Conservation (phyloP, 148 eudicot genomes). For the Arctostaphylos glauca region DNA sequence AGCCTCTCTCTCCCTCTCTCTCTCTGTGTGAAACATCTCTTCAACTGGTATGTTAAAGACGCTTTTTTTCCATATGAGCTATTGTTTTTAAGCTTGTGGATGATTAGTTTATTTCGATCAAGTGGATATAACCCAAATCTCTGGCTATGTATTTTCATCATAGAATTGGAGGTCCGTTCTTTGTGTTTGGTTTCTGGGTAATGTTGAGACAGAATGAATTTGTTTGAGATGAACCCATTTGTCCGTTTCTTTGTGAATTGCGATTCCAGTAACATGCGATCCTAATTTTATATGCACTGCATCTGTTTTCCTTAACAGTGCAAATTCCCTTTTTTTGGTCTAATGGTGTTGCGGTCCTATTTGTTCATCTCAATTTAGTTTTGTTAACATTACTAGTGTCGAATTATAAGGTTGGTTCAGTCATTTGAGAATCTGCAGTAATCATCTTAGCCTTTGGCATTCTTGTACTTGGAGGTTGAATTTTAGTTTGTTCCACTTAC, state of each 20-base stretch:
- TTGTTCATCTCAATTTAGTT: neutral
- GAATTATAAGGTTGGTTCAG: neutral
- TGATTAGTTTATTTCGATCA: neutral
- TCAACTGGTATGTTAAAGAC: neutral
- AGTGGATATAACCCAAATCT: neutral
- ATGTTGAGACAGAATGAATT: neutral
- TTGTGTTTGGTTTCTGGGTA: neutral
- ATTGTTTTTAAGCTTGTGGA: neutral
- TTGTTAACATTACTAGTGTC: neutral
- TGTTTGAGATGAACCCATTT: too few species aligned
- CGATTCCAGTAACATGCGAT: neutral
- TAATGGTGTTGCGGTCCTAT: neutral
- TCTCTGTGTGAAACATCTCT: too few species aligned
- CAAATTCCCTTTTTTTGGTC: too few species aligned
- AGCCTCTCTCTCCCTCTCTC: neutral
- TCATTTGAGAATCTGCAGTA: neutral
- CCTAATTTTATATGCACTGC: neutral
- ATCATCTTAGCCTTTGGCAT: neutral
- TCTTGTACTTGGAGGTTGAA: too few species aligned
- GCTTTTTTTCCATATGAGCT: too few species aligned
- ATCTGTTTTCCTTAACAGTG: neutral
- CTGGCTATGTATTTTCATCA: neutral
- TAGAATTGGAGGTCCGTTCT: neutral
- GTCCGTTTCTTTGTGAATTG: neutral
- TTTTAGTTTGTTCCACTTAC: too few species aligned